These are phyloP conservation scores for Mortierella sp. DNA, from an alignment of 371 early-diverging fungal species.

Conservation along the genomic window DNA sequence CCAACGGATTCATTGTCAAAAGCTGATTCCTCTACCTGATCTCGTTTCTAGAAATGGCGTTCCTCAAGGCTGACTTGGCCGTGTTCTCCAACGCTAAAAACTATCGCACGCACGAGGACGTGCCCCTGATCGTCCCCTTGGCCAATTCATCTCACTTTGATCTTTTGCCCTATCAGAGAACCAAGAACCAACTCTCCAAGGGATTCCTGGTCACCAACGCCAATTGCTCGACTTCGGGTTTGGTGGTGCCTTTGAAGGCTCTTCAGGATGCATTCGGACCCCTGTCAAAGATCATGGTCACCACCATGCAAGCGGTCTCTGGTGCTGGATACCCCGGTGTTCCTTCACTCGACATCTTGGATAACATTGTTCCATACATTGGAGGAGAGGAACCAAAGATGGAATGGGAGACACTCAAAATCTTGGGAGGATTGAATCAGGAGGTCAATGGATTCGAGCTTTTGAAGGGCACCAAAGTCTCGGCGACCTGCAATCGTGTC, in stretches of 20 bases:
- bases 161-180: slow-evolving; percentile 81
- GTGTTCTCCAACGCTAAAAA: slow-evolving; percentile 97
- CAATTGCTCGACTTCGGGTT: slow-evolving; percentile 96
- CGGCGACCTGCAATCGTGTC: slow-evolving; percentile 97
- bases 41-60: slow-evolving; percentile 74
- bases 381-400: slow-evolving; percentile 98
- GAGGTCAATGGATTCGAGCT: slow-evolving; percentile 62
- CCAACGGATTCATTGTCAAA: not conserved
- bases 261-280: slow-evolving; percentile 91
- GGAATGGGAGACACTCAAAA: slow-evolving; percentile 94
- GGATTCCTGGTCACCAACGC: slow-evolving; percentile 97
- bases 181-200: slow-evolving; percentile 66
- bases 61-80: slow-evolving; percentile 82
- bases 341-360: slow-evolving; percentile 90
- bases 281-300: slow-evolving; percentile 78
- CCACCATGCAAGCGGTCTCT: slow-evolving; percentile 95
- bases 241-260: slow-evolving; percentile 92
- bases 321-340: slow-evolving; percentile 98
- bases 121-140: slow-evolving; percentile 93
- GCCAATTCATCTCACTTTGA: slow-evolving; percentile 91
- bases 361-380: slow-evolving; percentile 94
- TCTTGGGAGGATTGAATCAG: slow-evolving; percentile 77
- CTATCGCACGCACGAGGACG: slow-evolving; percentile 87
- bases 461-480: slow-evolving; percentile 68
- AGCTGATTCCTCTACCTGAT: not conserved